phyloP scores from a whole-genome alignment of 768 basidiomycete species.

The Xerocomellus intermedius region DNA sequence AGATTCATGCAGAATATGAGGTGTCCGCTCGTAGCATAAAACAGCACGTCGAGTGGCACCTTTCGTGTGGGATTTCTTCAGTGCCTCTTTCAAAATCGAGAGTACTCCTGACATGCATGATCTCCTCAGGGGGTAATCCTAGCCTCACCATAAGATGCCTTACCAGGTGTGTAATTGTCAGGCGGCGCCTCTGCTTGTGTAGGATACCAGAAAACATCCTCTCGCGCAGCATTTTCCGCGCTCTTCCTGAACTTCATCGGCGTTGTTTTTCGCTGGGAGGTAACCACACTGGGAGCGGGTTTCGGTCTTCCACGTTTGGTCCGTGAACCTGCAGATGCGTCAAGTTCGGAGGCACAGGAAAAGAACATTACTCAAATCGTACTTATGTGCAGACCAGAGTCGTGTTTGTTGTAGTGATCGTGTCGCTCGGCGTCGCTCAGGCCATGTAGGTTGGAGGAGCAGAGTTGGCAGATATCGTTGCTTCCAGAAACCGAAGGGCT shows the following conservation, averaged over 20 bases:
- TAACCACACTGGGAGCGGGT: background rate
- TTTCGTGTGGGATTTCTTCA: slow-evolving; percentile 50
- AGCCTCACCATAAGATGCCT: slow-evolving; percentile 32
- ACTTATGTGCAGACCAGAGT: slow-evolving; percentile 22
- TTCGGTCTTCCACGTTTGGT: slow-evolving; percentile 17
- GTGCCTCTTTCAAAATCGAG: slow-evolving; percentile 53
- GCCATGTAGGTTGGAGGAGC: slow-evolving; percentile 40
- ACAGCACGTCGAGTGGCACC: slow-evolving; percentile 54
- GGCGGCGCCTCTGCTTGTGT: slow-evolving; percentile 44
- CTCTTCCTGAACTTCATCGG: slow-evolving; percentile 8
- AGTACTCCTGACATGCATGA: slow-evolving; percentile 52
- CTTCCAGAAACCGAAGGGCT: slow-evolving; percentile 16
- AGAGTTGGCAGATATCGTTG: slow-evolving; percentile 50
- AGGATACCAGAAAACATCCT: slow-evolving; percentile 68
- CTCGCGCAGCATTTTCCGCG: slow-evolving; percentile 10
- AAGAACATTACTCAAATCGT: background rate
- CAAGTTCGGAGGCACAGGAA: background rate
- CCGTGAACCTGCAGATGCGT: slow-evolving; percentile 10
- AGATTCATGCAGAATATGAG: slow-evolving; percentile 54
- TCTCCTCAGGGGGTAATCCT: slow-evolving; percentile 15
- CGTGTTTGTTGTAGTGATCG: slow-evolving; percentile 57
- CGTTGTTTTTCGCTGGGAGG: background rate
- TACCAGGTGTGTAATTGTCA: slow-evolving; percentile 63
- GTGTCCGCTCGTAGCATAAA: slow-evolving; percentile 60
- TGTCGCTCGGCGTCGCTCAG: slow-evolving; percentile 41